Evolutionary conservation across 306 rosid species (phyloP).

Genomic region (Cyamopsis tetragonoloba): DNA sequence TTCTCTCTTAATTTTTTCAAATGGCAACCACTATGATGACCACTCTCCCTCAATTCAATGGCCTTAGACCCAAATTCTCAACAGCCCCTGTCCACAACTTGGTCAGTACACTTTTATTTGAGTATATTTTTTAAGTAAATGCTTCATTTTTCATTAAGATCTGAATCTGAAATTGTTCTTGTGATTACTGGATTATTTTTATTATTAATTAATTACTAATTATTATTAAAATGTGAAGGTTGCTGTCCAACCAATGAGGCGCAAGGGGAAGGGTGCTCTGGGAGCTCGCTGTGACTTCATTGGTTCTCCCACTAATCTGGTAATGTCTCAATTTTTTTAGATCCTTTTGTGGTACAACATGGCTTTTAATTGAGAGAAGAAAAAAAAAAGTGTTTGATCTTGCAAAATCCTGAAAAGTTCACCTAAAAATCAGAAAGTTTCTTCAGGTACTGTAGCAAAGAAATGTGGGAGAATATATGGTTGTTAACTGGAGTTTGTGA

Average conservation of each 20-base stretch:
- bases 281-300: slow-evolving; percentile 83
- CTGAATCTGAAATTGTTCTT: background rate
- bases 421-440: background rate
- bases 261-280: slow-evolving; percentile 73
- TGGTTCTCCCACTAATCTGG: slow-evolving; percentile 92
- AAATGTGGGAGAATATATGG: background rate
- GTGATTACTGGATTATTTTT: background rate
- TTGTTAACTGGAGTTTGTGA: background rate
- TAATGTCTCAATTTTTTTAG: slow-evolving; percentile 6
- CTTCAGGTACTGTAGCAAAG: background rate
- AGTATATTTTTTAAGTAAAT: too few relatives aligned
- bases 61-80: slow-evolving; percentile 59
- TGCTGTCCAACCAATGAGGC: slow-evolving; percentile 55
- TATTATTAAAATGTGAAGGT: slow-evolving; percentile 39
- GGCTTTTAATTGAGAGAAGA: too few relatives aligned
- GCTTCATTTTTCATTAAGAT: background rate
- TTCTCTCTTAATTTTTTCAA: background rate
- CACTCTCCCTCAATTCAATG: slow-evolving; percentile 76
- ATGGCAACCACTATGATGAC: slow-evolving; percentile 76
- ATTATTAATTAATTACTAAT: too few relatives aligned
- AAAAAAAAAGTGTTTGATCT: too few relatives aligned
- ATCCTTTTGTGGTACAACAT: background rate
- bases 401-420: too few relatives aligned
- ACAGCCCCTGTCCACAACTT: slow-evolving; percentile 50
- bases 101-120: too few relatives aligned